These are phyloP conservation scores for Linum lewisii DNA, from an alignment of 345 rosid genomes.

Conservation along the genomic window DNA sequence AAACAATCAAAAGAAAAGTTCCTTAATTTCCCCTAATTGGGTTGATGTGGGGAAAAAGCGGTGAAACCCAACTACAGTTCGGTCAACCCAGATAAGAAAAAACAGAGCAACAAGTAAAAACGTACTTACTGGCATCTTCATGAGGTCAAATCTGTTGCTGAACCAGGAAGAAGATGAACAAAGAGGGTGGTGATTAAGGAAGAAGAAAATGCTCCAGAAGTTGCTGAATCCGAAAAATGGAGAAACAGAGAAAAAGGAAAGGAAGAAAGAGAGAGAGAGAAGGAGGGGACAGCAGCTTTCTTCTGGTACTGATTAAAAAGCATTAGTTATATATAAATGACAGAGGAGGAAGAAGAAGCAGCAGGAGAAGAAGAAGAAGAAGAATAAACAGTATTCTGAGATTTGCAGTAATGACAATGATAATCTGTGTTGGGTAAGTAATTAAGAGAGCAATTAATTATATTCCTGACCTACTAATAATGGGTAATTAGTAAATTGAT, in stretches of 20 bases:
- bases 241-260: slow-evolving; percentile 13
- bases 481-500: slow-evolving; percentile 12
- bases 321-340: slow-evolving; percentile 39
- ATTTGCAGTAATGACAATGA: no score
- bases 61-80: slow-evolving; percentile 1
- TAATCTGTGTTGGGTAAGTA: slow-evolving; percentile 9
- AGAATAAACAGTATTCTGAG: not conserved
- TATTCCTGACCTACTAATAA: slow-evolving; percentile 7
- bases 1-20: slow-evolving; percentile 10
- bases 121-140: slow-evolving; percentile 99
- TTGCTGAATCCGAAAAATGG: slow-evolving; percentile 25
- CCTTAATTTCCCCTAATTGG: slow-evolving; percentile 19
- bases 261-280: slow-evolving; percentile 19
- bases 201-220: slow-evolving; percentile 10
- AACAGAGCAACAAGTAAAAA: slow-evolving; percentile 22
- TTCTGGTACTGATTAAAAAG: slow-evolving; percentile 28
- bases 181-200: slow-evolving; percentile 4
- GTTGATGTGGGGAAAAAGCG: not conserved
- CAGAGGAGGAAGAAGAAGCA: slow-evolving; percentile 13
- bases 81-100: slow-evolving; percentile 16
- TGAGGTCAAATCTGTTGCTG: slow-evolving; percentile 33
- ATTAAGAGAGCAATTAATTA: not conserved
- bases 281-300: slow-evolving; percentile 23
- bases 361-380: slow-evolving; percentile 14
- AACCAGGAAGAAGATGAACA: slow-evolving; percentile 7